Percentiles rank a stretch among this genome's conserved stretches.
Evolutionary conservation across 768 basidiomycete species (phyloP).

Genomic region (Wakefieldia striispora): DNA sequence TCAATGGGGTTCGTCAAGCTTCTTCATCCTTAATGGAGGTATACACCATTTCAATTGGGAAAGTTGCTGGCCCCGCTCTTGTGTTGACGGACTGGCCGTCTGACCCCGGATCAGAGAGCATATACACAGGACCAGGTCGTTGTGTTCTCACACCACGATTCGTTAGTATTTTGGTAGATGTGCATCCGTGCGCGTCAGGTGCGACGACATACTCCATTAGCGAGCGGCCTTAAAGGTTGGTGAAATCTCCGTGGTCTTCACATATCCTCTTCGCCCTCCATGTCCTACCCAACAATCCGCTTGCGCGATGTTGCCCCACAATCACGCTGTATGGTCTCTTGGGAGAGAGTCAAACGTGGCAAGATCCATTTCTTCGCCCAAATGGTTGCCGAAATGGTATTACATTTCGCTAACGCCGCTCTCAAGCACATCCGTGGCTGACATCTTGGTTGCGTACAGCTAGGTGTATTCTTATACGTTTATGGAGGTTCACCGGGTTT

Average conservation of each 20-base stretch:
- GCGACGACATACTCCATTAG: not conserved
- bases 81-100: not conserved
- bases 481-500: conserved; percentile 41
- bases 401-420: not conserved
- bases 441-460: conserved; percentile 28
- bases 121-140: not conserved
- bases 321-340: conserved; percentile 39
- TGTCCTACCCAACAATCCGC: conserved; percentile 32
- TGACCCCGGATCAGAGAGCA: not conserved
- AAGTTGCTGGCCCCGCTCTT: not conserved
- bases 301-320: conserved; percentile 43
- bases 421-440: conserved; percentile 1
- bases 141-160: conserved; percentile 1
- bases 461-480: conserved; percentile 62
- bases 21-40: not conserved
- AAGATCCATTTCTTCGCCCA: conserved; percentile 55
- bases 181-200: not conserved
- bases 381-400: conserved; percentile 59
- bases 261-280: conserved; percentile 2
- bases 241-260: not conserved
- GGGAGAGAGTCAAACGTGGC: conserved; percentile 50
- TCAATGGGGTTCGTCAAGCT: not conserved
- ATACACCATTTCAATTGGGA: not conserved
- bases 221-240: conserved; percentile 7
- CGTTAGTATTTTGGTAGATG: not conserved